Base-by-base conservation (phyloP, 345 rosid genomes). In the Stellera chamaejasme region DNA sequence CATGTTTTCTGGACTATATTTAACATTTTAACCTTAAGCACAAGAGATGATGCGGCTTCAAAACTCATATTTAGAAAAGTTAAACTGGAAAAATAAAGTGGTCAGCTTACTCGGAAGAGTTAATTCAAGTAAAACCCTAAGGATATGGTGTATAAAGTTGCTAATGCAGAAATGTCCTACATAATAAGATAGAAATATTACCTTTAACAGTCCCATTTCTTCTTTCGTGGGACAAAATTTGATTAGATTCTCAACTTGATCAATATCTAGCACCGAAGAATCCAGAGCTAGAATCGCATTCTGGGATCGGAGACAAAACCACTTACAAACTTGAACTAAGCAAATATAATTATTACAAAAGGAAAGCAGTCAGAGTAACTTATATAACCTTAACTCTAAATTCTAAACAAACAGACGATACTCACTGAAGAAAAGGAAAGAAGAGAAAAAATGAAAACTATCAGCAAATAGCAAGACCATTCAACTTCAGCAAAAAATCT, bases 181-280 rank as follows among this genome's bases (percentile, higher is more conserved):
- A 56, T 43, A 19, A 60, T 50, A 46, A 41, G 45, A 56, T 13
- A 54, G 45, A 52, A 10, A 64, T 11, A 58, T 66, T 76, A 84
- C 98, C 98, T 79, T 84, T 61, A 92, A 66, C 50, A 66, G 58
- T 71, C 89, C 98, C 79, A 92, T 92, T 69, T 92, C 98, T 71
- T 92, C 98, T 76, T 88, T 92, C 23, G 94, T 92, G 54, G 98
- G 98, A 67, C 95, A 92, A 69, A 92, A 92, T 59, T 84, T 92
- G 75, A 92, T 92, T 61, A 92, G 97, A 74, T 92, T 92, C 74
- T 92, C 98, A 63, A 92, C 96, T 82, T 92, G 98, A 65, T 92
- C 98, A 62, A 84, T 86, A 60, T 92, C 98, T 61, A 92, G 73
- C 62, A 80, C 78, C 47, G 84, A 77, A 43, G 97, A 79, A 78